These are phyloP conservation scores for Hanseniaspora occidentalis DNA, from an alignment of 805 yeast genomes.

Conservation along the genomic window DNA sequence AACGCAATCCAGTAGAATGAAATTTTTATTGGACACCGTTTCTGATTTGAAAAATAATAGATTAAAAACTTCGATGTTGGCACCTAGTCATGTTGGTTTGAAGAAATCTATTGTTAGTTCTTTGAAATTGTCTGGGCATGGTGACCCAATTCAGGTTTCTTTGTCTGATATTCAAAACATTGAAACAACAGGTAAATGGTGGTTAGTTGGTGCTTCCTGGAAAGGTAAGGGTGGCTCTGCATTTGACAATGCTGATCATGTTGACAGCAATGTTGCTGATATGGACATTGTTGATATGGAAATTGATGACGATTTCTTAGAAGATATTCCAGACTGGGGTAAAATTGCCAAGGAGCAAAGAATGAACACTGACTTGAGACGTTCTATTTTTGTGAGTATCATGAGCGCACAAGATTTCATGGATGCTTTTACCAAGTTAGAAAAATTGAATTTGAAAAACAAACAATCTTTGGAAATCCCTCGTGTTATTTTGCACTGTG, in stretches of 20 bases:
- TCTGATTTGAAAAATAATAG: slow-evolving; percentile 80
- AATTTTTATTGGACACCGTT: slow-evolving; percentile 74
- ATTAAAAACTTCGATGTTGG: slow-evolving; percentile 32
- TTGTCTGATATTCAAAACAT: slow-evolving; percentile 69
- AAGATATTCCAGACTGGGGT: slow-evolving; percentile 72
- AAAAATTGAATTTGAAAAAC: slow-evolving; percentile 64
- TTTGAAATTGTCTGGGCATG: slow-evolving; percentile 25
- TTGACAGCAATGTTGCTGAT: slow-evolving; percentile 12
- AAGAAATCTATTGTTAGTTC: slow-evolving; percentile 41
- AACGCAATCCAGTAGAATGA: slow-evolving; percentile 58
- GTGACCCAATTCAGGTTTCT: slow-evolving; percentile 75
- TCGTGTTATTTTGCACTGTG: slow-evolving; percentile 72
- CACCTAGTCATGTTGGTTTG: slow-evolving; percentile 22
- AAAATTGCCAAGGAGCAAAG: slow-evolving; percentile 76
- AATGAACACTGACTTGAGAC: slow-evolving; percentile 90
- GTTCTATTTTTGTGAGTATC: slow-evolving; percentile 85
- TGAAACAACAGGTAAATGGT: slow-evolving; percentile 89
- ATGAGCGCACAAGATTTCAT: slow-evolving; percentile 92
- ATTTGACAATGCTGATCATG: slow-evolving; percentile 10
- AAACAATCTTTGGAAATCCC: slow-evolving; percentile 83
- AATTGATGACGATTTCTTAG: slow-evolving; percentile 49
- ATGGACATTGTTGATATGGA: slow-evolving; percentile 25
- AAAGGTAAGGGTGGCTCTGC: slow-evolving; percentile 36
- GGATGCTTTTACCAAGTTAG: slow-evolving; percentile 75
- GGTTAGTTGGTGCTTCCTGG: slow-evolving; percentile 99